Percentiles rank a stretch among this genome's conserved stretches.
Conservation (phyloP, 352 stramenopile species). For the Pseudoperonospora humuli region DNA sequence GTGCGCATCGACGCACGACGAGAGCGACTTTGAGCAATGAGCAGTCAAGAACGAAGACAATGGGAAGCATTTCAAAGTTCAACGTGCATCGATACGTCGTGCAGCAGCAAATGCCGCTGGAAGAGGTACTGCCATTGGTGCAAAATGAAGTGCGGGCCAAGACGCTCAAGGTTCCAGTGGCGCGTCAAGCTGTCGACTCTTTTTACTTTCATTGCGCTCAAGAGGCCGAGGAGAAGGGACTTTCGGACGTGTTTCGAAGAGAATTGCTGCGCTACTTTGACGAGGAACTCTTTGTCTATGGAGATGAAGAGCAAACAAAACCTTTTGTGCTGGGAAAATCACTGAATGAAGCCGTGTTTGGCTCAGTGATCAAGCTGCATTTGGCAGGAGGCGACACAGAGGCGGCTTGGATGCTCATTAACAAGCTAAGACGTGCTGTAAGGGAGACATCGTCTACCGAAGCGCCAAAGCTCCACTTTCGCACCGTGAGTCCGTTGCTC, state of each 20-base stretch:
- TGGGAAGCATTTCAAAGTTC: conserved; percentile 4
- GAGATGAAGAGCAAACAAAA: conserved; percentile 9
- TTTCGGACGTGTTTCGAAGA: conserved; percentile 23
- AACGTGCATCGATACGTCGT: conserved; percentile 50
- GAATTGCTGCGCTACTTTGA: conserved; percentile 49
- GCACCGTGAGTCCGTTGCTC: conserved; percentile 52
- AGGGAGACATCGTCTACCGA: background rate
- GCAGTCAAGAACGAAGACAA: background rate
- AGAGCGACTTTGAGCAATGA: background rate
- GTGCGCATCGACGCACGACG: conserved; percentile 3
- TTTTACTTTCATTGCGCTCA: conserved; percentile 77
- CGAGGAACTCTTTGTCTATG: conserved; percentile 28
- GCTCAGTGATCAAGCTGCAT: conserved; percentile 52
- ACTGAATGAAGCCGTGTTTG: conserved; percentile 58
- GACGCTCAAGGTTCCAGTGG: conserved; percentile 15
- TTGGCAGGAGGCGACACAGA: conserved; percentile 29
- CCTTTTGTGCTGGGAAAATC: conserved; percentile 38
- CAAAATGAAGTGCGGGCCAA: conserved; percentile 31
- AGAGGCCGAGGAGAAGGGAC: conserved; percentile 18
- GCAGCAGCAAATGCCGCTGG: conserved; percentile 37
- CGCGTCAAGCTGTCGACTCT: conserved; percentile 50
- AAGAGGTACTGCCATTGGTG: conserved; percentile 43
- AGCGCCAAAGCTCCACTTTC: conserved; percentile 50
- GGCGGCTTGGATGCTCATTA: conserved; percentile 40
- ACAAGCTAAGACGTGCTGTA: conserved; percentile 27